Conservation (phyloP, 2,329 filamentous ascomycete species). For the Fragosphaeria purpurea region DNA sequence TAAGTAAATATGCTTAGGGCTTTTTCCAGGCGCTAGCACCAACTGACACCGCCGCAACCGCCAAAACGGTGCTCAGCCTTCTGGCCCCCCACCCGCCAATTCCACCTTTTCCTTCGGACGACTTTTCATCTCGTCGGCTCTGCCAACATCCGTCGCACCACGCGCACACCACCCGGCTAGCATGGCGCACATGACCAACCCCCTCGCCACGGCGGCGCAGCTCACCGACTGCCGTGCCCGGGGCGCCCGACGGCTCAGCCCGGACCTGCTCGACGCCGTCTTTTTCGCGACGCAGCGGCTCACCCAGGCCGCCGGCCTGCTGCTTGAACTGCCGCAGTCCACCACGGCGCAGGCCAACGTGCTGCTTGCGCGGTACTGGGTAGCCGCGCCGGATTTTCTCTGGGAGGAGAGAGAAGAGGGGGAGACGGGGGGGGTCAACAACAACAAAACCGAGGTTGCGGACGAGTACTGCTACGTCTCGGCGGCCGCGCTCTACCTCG, state of each 20-base stretch:
- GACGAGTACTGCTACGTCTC: slow-evolving; percentile 46
- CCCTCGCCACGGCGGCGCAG: slow-evolving; percentile 62
- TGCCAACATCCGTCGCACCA: background rate
- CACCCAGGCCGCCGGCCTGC: slow-evolving; percentile 67
- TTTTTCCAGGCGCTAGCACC: no score
- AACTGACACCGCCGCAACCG: no score
- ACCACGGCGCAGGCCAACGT: slow-evolving; percentile 79
- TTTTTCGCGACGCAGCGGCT: slow-evolving; percentile 63
- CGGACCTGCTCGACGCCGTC: slow-evolving; percentile 60
- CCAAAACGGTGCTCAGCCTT: no score
- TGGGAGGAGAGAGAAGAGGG: background rate
- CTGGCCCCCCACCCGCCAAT: no score
- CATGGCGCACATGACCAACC: slow-evolving; percentile 58
- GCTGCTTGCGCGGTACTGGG: slow-evolving; percentile 71
- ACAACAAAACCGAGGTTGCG: slow-evolving; percentile 33
- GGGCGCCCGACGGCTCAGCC: slow-evolving; percentile 49
- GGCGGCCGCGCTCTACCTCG: slow-evolving; percentile 70
- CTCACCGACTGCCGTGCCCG: slow-evolving; percentile 47
- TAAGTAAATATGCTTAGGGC: no score
- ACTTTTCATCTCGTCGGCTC: background rate
- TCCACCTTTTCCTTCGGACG: no score
- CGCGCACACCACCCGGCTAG: background rate
- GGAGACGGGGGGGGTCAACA: background rate
- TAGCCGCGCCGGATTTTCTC: slow-evolving; percentile 34
- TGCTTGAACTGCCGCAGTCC: slow-evolving; percentile 77